Conservation (phyloP, 768 basidiomycete species). For the Mycena latifolia region DNA sequence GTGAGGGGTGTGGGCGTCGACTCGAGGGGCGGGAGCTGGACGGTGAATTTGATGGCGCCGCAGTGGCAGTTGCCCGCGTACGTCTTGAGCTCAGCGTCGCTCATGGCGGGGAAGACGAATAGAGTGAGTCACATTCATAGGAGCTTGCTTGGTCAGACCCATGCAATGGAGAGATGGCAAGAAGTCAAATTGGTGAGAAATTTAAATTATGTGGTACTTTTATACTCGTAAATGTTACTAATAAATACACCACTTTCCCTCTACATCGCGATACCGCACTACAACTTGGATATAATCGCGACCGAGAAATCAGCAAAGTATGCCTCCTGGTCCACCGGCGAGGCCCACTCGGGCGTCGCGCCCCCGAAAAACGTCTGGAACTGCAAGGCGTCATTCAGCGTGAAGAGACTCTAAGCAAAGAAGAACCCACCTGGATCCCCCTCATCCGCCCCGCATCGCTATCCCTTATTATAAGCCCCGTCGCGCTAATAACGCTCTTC, state of each 20-base stretch:
- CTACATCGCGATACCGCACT: too few relatives aligned
- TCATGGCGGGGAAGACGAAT: conserved; percentile 5
- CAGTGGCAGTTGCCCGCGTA: conserved; percentile 39
- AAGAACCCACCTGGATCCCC: conserved; percentile 54
- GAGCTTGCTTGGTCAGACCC: too few relatives aligned
- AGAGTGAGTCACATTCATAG: conserved; percentile 8
- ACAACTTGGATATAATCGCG: conserved; percentile 43
- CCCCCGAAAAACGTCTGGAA: conserved; percentile 69
- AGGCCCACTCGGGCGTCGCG: conserved; percentile 52
- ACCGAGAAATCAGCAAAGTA: conserved; percentile 65
- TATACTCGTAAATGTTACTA: too few relatives aligned
- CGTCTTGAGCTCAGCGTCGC: conserved; percentile 14
- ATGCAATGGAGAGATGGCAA: too few relatives aligned
- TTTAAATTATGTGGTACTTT: too few relatives aligned
- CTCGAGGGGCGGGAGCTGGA: conserved; percentile 29
- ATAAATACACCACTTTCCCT: too few relatives aligned
- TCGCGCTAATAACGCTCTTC: conserved; percentile 45
- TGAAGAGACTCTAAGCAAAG: not conserved
- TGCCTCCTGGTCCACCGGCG: conserved; percentile 56
- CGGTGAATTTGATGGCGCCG: conserved; percentile 33
- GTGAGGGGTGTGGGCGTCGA: conserved; percentile 13
- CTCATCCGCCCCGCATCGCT: conserved; percentile 51
- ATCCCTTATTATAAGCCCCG: conserved; percentile 54
- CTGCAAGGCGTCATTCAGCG: conserved; percentile 21
- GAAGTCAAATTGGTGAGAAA: too few relatives aligned